phyloP scores from a whole-genome alignment of 768 basidiomycete genomes.

The Crucibulum laeve region DNA sequence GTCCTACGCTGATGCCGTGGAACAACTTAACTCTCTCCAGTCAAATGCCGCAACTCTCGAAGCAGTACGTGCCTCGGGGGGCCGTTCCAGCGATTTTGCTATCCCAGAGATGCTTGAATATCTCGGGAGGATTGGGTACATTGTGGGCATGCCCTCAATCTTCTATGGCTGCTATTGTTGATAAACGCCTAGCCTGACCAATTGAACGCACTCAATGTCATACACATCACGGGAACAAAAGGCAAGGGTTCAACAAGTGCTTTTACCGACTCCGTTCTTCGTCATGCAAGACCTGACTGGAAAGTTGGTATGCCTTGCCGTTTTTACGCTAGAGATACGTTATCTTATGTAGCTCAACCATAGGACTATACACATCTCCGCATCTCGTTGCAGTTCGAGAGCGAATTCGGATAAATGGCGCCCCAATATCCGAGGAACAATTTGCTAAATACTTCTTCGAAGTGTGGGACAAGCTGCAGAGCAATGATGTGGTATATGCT shows the following conservation, averaged over 20 bases:
- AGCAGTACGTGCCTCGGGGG: conserved; percentile 72
- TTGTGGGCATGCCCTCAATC: conserved; percentile 39
- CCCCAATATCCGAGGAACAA: conserved; percentile 79
- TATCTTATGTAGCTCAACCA: neutral
- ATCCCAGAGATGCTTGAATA: conserved; percentile 92
- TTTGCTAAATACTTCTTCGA: conserved; percentile 95
- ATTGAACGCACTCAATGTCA: conserved; percentile 84
- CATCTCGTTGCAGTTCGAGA: conserved; percentile 96
- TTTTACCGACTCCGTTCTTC: conserved; percentile 83
- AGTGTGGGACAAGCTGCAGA: conserved; percentile 83
- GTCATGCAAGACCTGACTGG: conserved; percentile 67
- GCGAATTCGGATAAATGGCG: conserved; percentile 89
- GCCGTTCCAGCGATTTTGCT: conserved; percentile 53
- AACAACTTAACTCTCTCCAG: conserved; percentile 75
- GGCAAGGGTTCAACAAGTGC: conserved; percentile 98
- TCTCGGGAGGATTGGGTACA: conserved; percentile 79
- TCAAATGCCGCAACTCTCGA: conserved; percentile 93
- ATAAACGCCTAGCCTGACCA: conserved; percentile 57
- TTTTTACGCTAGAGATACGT: neutral
- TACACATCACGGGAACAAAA: conserved; percentile 97
- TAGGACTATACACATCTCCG: conserved; percentile 95
- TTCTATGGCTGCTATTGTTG: conserved; percentile 10
- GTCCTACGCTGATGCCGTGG: conserved; percentile 71
- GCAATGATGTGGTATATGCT: conserved; percentile 50
- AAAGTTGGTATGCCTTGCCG: conserved; percentile 63